These are phyloP conservation scores for Chaetoceros muelleri DNA, from an alignment of 108 stramenopile species.

Conservation along the genomic window DNA sequence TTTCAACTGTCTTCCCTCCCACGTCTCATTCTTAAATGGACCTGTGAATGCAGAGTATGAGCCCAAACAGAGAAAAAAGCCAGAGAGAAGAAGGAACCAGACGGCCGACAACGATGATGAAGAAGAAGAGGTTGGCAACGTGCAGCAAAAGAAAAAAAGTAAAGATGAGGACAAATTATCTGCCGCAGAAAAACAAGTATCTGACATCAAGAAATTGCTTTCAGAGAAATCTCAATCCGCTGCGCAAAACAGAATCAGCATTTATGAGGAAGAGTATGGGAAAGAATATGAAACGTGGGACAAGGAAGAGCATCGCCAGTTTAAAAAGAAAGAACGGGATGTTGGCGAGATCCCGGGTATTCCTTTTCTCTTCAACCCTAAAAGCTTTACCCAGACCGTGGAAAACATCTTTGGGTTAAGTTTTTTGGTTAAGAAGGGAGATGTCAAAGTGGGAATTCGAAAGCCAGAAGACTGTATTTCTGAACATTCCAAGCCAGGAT, in stretches of 20 bases:
- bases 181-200: slow-evolving; percentile 56
- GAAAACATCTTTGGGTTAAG: slow-evolving; percentile 83
- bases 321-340: slow-evolving; percentile 22
- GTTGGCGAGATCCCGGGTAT: slow-evolving; percentile 37
- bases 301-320: background rate
- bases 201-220: slow-evolving; percentile 28
- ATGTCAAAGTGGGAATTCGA: slow-evolving; percentile 17
- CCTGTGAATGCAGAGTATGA: slow-evolving; percentile 32
- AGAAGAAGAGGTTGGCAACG: slow-evolving; percentile 52
- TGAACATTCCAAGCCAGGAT: slow-evolving; percentile 6
- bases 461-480: slow-evolving; percentile 3
- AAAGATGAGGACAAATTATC: slow-evolving; percentile 54
- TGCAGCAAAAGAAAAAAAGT: slow-evolving; percentile 24
- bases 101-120: slow-evolving; percentile 26
- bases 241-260: slow-evolving; percentile 7
- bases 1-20: slow-evolving; percentile 62
- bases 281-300: slow-evolving; percentile 11
- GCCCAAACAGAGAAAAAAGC: slow-evolving; percentile 42
- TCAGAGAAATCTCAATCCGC: slow-evolving; percentile 12
- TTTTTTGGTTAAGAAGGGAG: slow-evolving; percentile 63
- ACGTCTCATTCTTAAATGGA: slow-evolving; percentile 58
- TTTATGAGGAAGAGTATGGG: slow-evolving; percentile 9
- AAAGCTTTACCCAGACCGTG: slow-evolving; percentile 80
- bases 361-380: slow-evolving; percentile 65
- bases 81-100: slow-evolving; percentile 14